Base-by-base conservation (phyloP, 2,329 filamentous ascomycete species). In the Neurospora crassa region DNA sequence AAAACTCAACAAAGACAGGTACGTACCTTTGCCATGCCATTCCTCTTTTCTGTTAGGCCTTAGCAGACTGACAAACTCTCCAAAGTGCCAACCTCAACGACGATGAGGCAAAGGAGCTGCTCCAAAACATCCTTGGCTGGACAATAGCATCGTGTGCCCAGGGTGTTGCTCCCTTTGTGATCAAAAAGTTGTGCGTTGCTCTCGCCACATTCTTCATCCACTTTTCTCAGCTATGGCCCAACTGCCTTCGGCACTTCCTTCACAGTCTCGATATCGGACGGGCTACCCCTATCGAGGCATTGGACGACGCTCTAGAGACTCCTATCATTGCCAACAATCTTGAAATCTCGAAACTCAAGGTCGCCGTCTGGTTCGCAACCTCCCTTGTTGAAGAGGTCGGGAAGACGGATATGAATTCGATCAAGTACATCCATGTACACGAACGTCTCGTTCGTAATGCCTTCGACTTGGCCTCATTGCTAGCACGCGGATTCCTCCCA, bases 1-100 rank as follows among this genome's bases (percentile, higher is more conserved):
- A 76, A 99, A 98, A 82, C 88, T 98, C 72, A 97, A 98, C 79
- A 91, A 90, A n/a, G 93, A 96, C 78, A 93, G 90, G 91, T 92
- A 93, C 90, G 91, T 92, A 82, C 74, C 14, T 47, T 7, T n/a
- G 4, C 67, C 24, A 70, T 47, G 37, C 40, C 43, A 14, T 68
- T 40, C 24, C 20, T 42, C 34, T 47, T 47, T 10, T 2, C 43
- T 12, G 47, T 45, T 43, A 40, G 70, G 42, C 12, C 18, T 68
- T 24, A 24, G 43, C 72, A 77, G 68, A 76, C 67, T 40, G 8
- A 24, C 67, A 45, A 2, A 18, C 69, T 70, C 16, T 0, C 69
- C 5, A 34, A 40, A 86, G 83, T 75, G 79, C 82, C 70, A 83
- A 84, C 18, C 80, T 92, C 53, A 83, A 84, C 68, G 84, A 87